These are phyloP conservation scores for Pseudoperonospora humuli DNA, from an alignment of 352 stramenopile genomes.

Conservation along the genomic window DNA sequence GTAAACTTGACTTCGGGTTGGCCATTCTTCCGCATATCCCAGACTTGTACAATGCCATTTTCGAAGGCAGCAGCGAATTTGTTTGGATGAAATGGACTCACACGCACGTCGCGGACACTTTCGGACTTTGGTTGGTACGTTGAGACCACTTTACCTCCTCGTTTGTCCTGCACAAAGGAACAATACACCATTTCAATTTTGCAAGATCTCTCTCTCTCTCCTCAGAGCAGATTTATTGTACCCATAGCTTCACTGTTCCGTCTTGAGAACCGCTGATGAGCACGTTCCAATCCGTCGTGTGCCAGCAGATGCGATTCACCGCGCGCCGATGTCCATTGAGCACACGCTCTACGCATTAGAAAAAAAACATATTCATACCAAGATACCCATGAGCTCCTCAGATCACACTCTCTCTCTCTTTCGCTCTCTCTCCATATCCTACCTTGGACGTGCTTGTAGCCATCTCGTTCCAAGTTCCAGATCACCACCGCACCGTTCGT, in stretches of 20 bases:
- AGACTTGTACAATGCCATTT: conserved; percentile 83
- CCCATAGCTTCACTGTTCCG: conserved; percentile 84
- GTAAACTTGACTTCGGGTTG: conserved; percentile 83
- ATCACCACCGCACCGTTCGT: conserved; percentile 83
- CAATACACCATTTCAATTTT: background rate
- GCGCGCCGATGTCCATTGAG: conserved; percentile 73
- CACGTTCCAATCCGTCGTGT: conserved; percentile 67
- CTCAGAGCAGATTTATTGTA: conserved; percentile 9
- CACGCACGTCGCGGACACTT: conserved; percentile 75
- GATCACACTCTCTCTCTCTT: background rate
- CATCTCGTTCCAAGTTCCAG: conserved; percentile 83
- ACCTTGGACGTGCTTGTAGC: conserved; percentile 86
- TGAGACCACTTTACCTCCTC: conserved; percentile 52
- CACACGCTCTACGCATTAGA: conserved; percentile 45
- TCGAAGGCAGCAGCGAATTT: conserved; percentile 81
- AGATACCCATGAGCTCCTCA: background rate
- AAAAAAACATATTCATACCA: background rate
- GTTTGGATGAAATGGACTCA: conserved; percentile 66
- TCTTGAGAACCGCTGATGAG: conserved; percentile 84
- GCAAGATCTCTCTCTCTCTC: too few species aligned
- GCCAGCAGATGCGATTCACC: conserved; percentile 87
- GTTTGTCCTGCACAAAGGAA: conserved; percentile 45
- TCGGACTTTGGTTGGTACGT: conserved; percentile 84
- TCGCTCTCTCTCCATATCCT: background rate
- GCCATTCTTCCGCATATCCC: conserved; percentile 77